Conservation (phyloP, 2,329 filamentous ascomycete species). For the Fusarium abutilonis region DNA sequence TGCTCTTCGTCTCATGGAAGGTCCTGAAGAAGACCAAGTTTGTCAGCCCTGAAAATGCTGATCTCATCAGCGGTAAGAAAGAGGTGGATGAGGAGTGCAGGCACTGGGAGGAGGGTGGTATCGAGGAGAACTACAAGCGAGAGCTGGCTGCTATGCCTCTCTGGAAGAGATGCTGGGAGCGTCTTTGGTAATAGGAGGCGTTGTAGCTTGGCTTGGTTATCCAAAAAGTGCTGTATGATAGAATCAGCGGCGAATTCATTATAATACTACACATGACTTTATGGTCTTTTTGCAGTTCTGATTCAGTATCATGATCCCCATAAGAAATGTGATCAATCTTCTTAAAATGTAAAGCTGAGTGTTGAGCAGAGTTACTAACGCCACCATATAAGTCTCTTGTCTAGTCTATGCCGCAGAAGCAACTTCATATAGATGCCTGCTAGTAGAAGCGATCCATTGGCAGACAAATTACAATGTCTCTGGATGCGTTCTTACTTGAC, state of each 20-base stretch:
- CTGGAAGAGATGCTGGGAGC: constrained; percentile 51
- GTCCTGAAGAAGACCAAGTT: constrained; percentile 60
- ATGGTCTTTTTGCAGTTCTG: too few species aligned
- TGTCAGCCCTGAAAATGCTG: constrained; percentile 37
- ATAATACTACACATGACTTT: neutral
- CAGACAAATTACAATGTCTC: too few species aligned
- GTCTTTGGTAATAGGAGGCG: constrained; percentile 49
- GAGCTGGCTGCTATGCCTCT: constrained; percentile 51
- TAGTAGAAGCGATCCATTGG: too few species aligned
- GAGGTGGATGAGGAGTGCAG: constrained; percentile 69
- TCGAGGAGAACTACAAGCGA: constrained; percentile 57
- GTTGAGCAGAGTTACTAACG: too few species aligned
- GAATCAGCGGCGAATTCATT: neutral
- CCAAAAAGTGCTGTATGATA: neutral
- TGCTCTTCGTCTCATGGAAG: constrained; percentile 62
- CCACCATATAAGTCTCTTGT: too few species aligned
- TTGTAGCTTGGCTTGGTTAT: neutral
- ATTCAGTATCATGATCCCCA: too few species aligned
- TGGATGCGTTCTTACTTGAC: too few species aligned
- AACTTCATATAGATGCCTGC: too few species aligned
- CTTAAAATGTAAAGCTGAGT: too few species aligned
- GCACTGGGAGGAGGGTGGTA: constrained; percentile 57
- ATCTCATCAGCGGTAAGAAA: constrained; percentile 62
- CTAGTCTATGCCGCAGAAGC: too few species aligned
- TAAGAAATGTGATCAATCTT: too few species aligned